These are phyloP conservation scores for Fusarium sp. DNA, from an alignment of 2,329 filamentous ascomycete species.

Conservation along the genomic window DNA sequence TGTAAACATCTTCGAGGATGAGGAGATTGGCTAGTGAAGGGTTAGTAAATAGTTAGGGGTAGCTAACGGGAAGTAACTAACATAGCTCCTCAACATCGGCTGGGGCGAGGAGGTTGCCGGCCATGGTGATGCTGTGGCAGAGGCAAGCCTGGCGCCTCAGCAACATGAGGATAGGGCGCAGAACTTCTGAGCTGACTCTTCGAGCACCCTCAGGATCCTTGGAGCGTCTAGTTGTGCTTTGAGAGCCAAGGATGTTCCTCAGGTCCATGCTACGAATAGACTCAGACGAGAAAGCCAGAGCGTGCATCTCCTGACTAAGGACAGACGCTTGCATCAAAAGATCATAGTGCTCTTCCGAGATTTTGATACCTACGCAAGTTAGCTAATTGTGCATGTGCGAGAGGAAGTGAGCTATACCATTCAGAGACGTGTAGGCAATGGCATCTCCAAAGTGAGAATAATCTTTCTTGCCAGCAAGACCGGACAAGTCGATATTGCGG, in stretches of 20 bases:
- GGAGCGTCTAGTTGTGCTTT: constrained; percentile 30
- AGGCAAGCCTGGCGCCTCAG: constrained; percentile 57
- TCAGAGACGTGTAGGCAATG: constrained; percentile 63
- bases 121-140: constrained; percentile 63
- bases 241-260: constrained; percentile 53
- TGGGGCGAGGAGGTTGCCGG: constrained; percentile 59
- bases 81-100: constrained; percentile 61
- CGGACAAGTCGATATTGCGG: constrained; percentile 60
- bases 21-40: constrained; percentile 45
- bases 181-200: constrained; percentile 52
- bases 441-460: constrained; percentile 56
- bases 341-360: constrained; percentile 60
- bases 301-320: constrained; percentile 66
- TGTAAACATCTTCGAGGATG: constrained; percentile 48
- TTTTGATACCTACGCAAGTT: constrained; percentile 53
- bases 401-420: constrained; percentile 51
- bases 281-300: constrained; percentile 65
- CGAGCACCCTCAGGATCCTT: constrained; percentile 36
- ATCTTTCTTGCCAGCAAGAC: constrained; percentile 54
- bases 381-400: neutral
- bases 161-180: constrained; percentile 61
- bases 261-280: constrained; percentile 66
- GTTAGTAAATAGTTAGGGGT: constrained; percentile 12
- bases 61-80: constrained; percentile 38
- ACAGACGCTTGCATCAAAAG: constrained; percentile 61